Conservation (phyloP, 805 yeast genomes). For the Saccharomycopsis sp. region DNA sequence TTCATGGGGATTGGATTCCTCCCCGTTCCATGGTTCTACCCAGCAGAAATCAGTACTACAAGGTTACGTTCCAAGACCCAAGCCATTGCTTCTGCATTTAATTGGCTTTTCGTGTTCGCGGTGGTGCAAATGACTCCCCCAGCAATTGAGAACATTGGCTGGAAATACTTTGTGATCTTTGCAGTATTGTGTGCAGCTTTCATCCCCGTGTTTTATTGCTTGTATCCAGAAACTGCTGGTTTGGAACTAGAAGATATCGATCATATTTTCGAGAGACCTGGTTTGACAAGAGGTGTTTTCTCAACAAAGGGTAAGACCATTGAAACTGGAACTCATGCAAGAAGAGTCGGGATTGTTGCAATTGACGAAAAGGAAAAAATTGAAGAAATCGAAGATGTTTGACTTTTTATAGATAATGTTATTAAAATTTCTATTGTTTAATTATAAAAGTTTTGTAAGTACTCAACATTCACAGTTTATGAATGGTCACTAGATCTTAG, state of each 20-base stretch:
- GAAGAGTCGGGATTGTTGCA: neutral
- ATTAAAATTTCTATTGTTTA: too few species aligned
- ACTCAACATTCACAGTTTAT: too few species aligned
- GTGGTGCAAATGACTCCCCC: slow-evolving; percentile 60
- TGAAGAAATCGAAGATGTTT: neutral
- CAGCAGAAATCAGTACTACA: slow-evolving; percentile 52
- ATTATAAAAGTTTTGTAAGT: too few species aligned
- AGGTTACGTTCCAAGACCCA: slow-evolving; percentile 30
- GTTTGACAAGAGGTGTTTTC: too few species aligned
- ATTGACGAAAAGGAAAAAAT: neutral
- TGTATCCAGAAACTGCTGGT: slow-evolving; percentile 70
- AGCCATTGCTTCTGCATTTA: slow-evolving; percentile 41
- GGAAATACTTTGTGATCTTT: slow-evolving; percentile 59
- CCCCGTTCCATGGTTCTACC: slow-evolving; percentile 50
- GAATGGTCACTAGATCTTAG: too few species aligned
- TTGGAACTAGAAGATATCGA: slow-evolving; percentile 67
- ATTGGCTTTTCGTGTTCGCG: slow-evolving; percentile 54
- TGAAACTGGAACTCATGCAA: too few species aligned
- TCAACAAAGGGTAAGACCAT: too few species aligned
- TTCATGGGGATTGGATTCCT: slow-evolving; percentile 26
- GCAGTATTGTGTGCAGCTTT: slow-evolving; percentile 49
- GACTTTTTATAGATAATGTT: neutral
- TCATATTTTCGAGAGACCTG: slow-evolving; percentile 29
- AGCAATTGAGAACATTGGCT: slow-evolving; percentile 32
- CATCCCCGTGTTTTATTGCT: slow-evolving; percentile 51